Percentiles rank a stretch among this genome's conserved stretches.
Evolutionary conservation across 2,329 filamentous ascomycete species (phyloP).

Genomic region (Trichoderma lentiforme): DNA sequence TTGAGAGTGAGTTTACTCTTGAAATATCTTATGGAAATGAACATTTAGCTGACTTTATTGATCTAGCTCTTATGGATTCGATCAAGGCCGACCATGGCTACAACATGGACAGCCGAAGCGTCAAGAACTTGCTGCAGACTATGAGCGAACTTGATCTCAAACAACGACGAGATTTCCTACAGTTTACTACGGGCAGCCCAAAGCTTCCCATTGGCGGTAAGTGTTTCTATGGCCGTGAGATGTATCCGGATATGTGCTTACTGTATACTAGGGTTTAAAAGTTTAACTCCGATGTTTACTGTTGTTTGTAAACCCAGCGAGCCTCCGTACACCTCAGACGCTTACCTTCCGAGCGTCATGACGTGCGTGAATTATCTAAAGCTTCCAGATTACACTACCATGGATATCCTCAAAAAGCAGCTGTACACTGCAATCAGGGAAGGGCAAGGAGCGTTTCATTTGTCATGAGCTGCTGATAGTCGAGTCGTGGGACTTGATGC

Average conservation of each 20-base stretch:
- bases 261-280: slow-evolving; percentile 74
- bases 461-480: slow-evolving; percentile 52
- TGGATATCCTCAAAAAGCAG: slow-evolving; percentile 73
- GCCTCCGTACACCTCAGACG: slow-evolving; percentile 86
- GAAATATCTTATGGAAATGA: neutral
- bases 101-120: slow-evolving; percentile 96
- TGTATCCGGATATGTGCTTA: slow-evolving; percentile 30
- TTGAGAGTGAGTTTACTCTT: slow-evolving; percentile 71
- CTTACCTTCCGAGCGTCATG: slow-evolving; percentile 99
- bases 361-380: slow-evolving; percentile 99
- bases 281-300: slow-evolving; percentile 95
- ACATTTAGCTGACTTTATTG: slow-evolving; percentile 12
- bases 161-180: slow-evolving; percentile 87
- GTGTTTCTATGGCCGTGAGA: slow-evolving; percentile 21
- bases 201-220: slow-evolving; percentile 96
- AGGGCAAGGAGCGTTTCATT: slow-evolving; percentile 95
- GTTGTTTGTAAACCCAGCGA: slow-evolving; percentile 99
- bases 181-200: slow-evolving; percentile 96
- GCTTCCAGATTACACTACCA: slow-evolving; percentile 83
- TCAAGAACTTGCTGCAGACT: slow-evolving; percentile 85
- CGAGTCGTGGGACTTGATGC: neutral
- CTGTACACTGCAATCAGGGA: slow-evolving; percentile 85
- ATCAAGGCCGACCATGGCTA: slow-evolving; percentile 98
- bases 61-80: slow-evolving; percentile 84
- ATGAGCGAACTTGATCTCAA: slow-evolving; percentile 81